Evolutionary conservation across 2,329 filamentous ascomycete species (phyloP).

Genomic region (Trichoderma hamatum): DNA sequence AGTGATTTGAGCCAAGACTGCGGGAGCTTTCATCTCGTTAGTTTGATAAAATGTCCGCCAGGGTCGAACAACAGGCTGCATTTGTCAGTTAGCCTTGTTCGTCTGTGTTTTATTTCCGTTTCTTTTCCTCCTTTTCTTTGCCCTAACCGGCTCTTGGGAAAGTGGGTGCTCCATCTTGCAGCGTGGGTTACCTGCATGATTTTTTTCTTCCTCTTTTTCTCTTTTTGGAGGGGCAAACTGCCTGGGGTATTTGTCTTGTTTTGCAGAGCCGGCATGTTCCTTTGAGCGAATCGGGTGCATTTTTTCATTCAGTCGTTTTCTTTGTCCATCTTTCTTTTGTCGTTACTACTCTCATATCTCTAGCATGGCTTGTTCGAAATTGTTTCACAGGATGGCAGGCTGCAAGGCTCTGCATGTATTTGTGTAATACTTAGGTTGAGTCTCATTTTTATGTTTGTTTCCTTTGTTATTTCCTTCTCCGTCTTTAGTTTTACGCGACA

Average conservation of each 20-base stretch:
- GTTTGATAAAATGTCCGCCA: conserved; percentile 3
- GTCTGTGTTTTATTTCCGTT: background rate
- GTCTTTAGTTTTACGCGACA: background rate
- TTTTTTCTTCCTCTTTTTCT: background rate
- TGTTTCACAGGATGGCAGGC: conserved; percentile 8
- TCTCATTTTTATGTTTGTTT: background rate
- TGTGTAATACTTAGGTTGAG: background rate
- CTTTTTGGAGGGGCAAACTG: background rate
- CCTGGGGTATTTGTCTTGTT: conserved; percentile 5
- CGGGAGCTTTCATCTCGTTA: background rate
- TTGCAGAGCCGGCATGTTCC: conserved; percentile 16
- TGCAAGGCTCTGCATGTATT: conserved; percentile 15
- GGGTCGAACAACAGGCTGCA: conserved; percentile 1
- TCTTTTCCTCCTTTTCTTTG: background rate
- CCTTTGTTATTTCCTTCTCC: background rate
- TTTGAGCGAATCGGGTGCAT: conserved; percentile 13
- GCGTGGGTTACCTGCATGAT: conserved; percentile 11
- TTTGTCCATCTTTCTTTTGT: background rate
- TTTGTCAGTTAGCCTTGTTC: background rate
- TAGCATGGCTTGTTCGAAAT: conserved; percentile 16
- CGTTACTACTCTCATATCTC: background rate
- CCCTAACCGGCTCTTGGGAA: background rate
- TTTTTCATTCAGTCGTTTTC: background rate
- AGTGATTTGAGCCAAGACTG: conserved; percentile 18
- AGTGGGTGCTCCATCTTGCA: conserved; percentile 20